These are phyloP conservation scores for Euphorbia peplus DNA, from an alignment of 345 rosid genomes.

Conservation along the genomic window DNA sequence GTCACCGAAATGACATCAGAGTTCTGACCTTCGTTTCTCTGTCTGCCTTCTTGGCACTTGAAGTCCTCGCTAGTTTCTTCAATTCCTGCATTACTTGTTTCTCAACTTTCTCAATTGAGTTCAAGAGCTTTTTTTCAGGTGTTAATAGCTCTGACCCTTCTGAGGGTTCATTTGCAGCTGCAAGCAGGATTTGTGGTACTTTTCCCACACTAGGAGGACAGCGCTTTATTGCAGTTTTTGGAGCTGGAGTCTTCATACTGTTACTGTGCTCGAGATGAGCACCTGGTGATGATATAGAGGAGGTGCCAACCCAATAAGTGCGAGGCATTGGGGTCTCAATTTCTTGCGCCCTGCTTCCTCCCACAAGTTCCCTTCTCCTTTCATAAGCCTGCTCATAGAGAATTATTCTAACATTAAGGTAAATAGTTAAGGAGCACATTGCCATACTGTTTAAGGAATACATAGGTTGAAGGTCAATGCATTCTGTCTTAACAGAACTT, in stretches of 20 bases:
- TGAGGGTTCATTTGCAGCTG: slow-evolving; percentile 39
- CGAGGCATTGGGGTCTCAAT: slow-evolving; percentile 35
- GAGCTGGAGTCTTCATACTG: slow-evolving; percentile 44
- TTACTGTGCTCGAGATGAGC: slow-evolving; percentile 39
- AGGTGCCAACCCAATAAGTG: slow-evolving; percentile 29
- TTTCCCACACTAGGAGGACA: slow-evolving; percentile 44
- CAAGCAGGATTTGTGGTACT: slow-evolving; percentile 53
- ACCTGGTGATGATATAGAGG: slow-evolving; percentile 29
- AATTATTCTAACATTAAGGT: neutral
- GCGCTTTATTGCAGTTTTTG: slow-evolving; percentile 36
- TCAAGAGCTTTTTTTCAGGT: slow-evolving; percentile 82
- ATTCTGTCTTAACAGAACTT: neutral
- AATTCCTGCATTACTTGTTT: slow-evolving; percentile 71
- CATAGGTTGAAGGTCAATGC: too few species aligned
- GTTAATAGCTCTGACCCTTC: slow-evolving; percentile 58
- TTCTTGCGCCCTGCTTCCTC: slow-evolving; percentile 47
- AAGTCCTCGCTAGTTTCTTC: slow-evolving; percentile 62
- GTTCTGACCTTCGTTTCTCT: slow-evolving; percentile 60
- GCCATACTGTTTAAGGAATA: neutral
- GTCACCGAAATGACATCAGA: slow-evolving; percentile 67
- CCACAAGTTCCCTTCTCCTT: slow-evolving; percentile 58
- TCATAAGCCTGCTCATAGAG: slow-evolving; percentile 59
- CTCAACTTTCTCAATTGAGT: slow-evolving; percentile 77
- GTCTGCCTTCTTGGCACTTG: slow-evolving; percentile 60
- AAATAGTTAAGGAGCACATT: neutral